Conservation (phyloP, 2,329 filamentous ascomycete species). For the Magnaporthiopsis rhizophila region DNA sequence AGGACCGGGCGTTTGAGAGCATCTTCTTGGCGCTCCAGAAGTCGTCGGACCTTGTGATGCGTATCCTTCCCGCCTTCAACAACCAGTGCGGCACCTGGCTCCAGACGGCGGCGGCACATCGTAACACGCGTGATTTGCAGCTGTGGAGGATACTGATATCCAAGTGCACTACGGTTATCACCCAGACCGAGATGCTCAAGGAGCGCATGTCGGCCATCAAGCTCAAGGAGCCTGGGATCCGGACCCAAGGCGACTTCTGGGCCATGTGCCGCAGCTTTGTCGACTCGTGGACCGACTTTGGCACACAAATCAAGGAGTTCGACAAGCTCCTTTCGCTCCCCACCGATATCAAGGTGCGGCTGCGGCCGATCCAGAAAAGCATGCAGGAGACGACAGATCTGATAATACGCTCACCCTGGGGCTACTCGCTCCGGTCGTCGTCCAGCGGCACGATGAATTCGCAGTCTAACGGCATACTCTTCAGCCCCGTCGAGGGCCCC, state of each 20-base stretch:
- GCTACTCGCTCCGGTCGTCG: constrained; percentile 29
- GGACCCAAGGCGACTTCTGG: constrained; percentile 56
- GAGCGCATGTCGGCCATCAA: constrained; percentile 70
- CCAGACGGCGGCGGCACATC: constrained; percentile 53
- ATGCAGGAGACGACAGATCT: constrained; percentile 72
- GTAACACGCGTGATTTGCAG: constrained; percentile 45
- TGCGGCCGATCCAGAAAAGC: constrained; percentile 73
- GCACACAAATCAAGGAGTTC: constrained; percentile 47
- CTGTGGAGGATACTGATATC: constrained; percentile 65
- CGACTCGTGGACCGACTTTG: constrained; percentile 61
- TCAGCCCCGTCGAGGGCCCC: constrained; percentile 1
- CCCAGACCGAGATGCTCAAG: constrained; percentile 66
- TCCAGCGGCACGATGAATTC: constrained; percentile 11
- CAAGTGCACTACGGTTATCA: constrained; percentile 62
- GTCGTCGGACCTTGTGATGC: constrained; percentile 65
- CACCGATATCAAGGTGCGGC: constrained; percentile 61
- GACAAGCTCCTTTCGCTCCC: constrained; percentile 45
- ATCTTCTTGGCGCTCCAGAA: constrained; percentile 71
- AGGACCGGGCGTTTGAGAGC: constrained; percentile 73
- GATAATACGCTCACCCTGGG: constrained; percentile 57
- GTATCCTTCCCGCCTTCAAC: constrained; percentile 62
- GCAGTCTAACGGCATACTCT: not conserved
- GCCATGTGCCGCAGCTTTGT: constrained; percentile 68
- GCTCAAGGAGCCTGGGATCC: constrained; percentile 71
- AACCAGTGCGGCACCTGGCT: constrained; percentile 58